phyloP scores from a whole-genome alignment of 306 rosid genomes.

The Casuarina equisetifolia region DNA sequence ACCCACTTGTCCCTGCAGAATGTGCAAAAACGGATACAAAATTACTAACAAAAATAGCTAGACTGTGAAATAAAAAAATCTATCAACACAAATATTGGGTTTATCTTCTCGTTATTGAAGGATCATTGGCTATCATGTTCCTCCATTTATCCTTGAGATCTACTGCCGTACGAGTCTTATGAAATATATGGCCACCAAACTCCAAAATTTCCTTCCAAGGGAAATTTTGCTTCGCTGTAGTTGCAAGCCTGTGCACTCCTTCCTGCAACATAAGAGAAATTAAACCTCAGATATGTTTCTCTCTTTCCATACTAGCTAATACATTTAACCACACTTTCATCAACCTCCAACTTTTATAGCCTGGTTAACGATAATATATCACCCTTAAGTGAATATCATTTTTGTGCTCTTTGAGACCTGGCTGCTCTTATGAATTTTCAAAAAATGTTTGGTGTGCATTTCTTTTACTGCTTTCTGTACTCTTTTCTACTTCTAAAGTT shows the following conservation, averaged over 20 bases:
- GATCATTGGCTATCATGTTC: constrained; percentile 26
- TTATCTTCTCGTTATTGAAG: background rate
- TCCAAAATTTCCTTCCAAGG: constrained; percentile 53
- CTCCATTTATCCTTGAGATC: constrained; percentile 85
- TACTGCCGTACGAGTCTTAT: constrained; percentile 37
- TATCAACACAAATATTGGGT: background rate
- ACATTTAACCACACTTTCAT: background rate
- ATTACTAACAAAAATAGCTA: background rate
- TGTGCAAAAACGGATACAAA: background rate
- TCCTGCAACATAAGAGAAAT: constrained; percentile 11
- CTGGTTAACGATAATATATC: background rate
- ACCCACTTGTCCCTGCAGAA: background rate
- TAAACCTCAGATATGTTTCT: background rate
- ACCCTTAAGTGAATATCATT: background rate
- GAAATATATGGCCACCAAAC: constrained; percentile 35
- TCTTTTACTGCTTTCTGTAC: background rate
- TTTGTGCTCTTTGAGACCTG: background rate
- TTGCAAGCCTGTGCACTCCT: constrained; percentile 23
- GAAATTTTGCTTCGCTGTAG: constrained; percentile 20
- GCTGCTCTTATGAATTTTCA: background rate
- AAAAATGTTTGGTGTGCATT: background rate
- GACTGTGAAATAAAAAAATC: background rate
- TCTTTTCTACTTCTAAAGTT: background rate
- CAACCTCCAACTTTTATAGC: background rate
- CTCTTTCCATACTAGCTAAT: background rate